Base-by-base conservation (phyloP, 768 basidiomycete genomes). In the Clavaria fumosa region DNA sequence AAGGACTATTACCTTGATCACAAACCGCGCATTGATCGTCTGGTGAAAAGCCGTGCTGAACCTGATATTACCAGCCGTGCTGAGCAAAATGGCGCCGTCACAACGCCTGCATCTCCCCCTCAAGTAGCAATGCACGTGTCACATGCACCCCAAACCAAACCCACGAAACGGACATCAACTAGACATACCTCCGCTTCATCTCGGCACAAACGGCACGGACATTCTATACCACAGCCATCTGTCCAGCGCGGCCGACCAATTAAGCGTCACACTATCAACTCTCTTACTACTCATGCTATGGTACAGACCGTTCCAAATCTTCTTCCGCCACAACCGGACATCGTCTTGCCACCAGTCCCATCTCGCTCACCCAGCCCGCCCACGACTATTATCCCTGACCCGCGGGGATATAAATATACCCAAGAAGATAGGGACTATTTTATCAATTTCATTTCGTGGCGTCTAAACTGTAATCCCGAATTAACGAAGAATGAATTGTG, bases 1-100 rank as follows among this genome's bases (percentile, higher is more conserved):
- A 83, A 82, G 49, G 81, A 84, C 47, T 81, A 81, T 50, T 84
- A 78, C 46, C 63, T 84, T 11, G 78, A 81, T 40, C 66, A 82
- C 47, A 72, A 69, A 41, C 62, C 66, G 36, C 68, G 71, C 28
- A 57, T 83, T 23, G 73, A 81, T 47, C 54, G 56, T 20, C 48
- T 52, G 9, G 50, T 56, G 15, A 53, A 36, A 51, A 50, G 21
- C 46, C 56, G 35, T 49, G 50, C 36, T 48, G 40, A 41, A 44
- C 42, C 38, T 50, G 31, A 17, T 14, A 38, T 27, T 34, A 46
- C 44, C 22, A 43, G 43, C 4, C 41, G 31, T 6, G 50, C 45
- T 34, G 50, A 51, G 22, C 50, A 48, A 9, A 50, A 32, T 17
- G 39, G 51, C 58, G 10, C 45, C 45, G n/a, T n/a, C n/a, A n/a